Percentiles rank a stretch among this genome's conserved stretches.
phyloP scores from a whole-genome alignment of 257 asterid species.

The Verbascum thapsus region DNA sequence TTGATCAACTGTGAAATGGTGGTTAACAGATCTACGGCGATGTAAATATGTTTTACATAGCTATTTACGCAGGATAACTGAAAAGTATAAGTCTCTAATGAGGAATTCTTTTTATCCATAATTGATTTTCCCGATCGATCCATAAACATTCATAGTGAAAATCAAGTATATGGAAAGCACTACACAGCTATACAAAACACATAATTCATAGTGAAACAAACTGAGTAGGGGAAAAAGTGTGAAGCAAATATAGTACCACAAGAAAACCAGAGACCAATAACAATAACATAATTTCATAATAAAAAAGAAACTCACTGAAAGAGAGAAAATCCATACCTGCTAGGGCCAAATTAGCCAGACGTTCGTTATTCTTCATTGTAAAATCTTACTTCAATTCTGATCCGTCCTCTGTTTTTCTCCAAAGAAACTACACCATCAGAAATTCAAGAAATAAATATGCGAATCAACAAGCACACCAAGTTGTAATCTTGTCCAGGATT shows the following conservation, averaged over 20 bases:
- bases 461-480: neutral
- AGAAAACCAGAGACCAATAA: neutral
- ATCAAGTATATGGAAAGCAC: neutral
- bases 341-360: constrained; percentile 32
- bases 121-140: neutral
- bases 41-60: too few relatives aligned
- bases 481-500: neutral
- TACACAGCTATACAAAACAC: neutral
- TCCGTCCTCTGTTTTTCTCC: constrained; percentile 10
- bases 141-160: neutral
- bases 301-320: neutral
- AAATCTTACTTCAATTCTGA: neutral
- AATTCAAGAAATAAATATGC: neutral
- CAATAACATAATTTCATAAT: neutral
- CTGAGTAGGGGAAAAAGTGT: too few relatives aligned
- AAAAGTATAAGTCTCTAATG: too few relatives aligned
- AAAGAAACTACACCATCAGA: constrained; percentile 10
- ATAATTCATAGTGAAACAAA: neutral
- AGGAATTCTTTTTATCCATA: neutral
- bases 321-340: constrained; percentile 28
- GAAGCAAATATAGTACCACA: neutral
- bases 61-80: too few relatives aligned
- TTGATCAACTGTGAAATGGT: too few relatives aligned
- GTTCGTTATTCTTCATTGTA: constrained; percentile 31
- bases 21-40: too few relatives aligned